Conservation (phyloP, 176 grass and related monocot species). For the Carex cristatella region DNA sequence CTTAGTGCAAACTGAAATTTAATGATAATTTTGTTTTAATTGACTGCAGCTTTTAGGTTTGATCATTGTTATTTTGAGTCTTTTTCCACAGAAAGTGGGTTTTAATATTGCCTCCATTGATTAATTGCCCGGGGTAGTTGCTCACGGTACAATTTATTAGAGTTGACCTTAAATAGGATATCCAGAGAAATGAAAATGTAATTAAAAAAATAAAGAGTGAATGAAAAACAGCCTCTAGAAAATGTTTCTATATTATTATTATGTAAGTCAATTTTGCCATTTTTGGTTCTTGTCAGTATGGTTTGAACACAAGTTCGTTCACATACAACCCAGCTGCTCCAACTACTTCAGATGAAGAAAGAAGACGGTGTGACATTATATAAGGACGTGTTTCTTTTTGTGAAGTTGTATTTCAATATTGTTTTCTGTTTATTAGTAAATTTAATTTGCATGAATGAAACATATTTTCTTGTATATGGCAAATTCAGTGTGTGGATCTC, state of each 20-base stretch:
- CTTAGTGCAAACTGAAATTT: too few species aligned
- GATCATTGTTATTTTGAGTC: too few species aligned
- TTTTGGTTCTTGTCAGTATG: conserved; percentile 14
- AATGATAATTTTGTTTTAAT: too few species aligned
- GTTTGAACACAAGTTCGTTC: conserved; percentile 7
- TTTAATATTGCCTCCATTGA: neutral
- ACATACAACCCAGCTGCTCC: conserved; percentile 13
- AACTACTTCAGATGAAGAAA: conserved; percentile 16
- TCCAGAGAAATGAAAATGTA: neutral
- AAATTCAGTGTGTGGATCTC: neutral
- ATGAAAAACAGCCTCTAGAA: neutral
- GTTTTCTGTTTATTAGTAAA: neutral
- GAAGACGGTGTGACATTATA: neutral
- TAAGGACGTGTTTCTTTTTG: neutral
- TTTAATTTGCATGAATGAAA: neutral
- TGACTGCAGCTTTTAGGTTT: too few species aligned
- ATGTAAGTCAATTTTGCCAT: neutral
- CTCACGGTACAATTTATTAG: neutral
- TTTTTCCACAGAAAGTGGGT: too few species aligned
- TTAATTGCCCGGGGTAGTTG: neutral
- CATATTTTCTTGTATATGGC: neutral
- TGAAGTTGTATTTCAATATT: neutral
- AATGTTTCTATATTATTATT: neutral
- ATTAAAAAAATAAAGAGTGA: neutral
- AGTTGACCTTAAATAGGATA: neutral